A percentile compares a stretch with the other conserved stretches of the same genome.
Conservation (phyloP, 2,329 filamentous ascomycete genomes). For the Cytospora chrysosperma region DNA sequence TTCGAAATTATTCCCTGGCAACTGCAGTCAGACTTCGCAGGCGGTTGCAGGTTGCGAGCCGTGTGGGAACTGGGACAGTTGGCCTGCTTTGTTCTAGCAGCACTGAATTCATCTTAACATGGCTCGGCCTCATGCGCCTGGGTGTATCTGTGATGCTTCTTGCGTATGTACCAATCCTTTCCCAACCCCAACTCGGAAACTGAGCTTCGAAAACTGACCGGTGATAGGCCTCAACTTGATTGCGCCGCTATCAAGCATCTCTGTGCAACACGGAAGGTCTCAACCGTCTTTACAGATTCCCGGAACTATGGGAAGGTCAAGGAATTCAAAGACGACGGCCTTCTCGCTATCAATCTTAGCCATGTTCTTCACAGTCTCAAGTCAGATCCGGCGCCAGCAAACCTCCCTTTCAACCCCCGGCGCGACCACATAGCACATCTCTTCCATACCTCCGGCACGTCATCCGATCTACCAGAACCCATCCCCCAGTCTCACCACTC, state of each 20-base stretch:
- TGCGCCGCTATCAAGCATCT: slow-evolving; percentile 50
- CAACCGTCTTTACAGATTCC: slow-evolving; percentile 46
- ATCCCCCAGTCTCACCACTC: slow-evolving; percentile 58
- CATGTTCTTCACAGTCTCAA: slow-evolving; percentile 24
- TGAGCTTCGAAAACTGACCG: slow-evolving; percentile 9
- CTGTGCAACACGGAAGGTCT: slow-evolving; percentile 45
- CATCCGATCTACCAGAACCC: slow-evolving; percentile 61
- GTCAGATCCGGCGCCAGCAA: neutral
- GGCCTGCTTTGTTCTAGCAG: slow-evolving; percentile 58
- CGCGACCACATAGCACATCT: slow-evolving; percentile 51
- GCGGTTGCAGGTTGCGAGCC: slow-evolving; percentile 18
- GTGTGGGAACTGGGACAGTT: slow-evolving; percentile 30
- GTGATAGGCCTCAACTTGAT: slow-evolving; percentile 44
- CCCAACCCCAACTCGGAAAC: neutral
- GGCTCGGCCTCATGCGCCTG: slow-evolving; percentile 57
- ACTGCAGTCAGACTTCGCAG: slow-evolving; percentile 18
- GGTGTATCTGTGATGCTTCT: slow-evolving; percentile 57
- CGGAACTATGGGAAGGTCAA: slow-evolving; percentile 20
- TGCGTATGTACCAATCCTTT: slow-evolving; percentile 39
- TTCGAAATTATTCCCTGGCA: slow-evolving; percentile 32
- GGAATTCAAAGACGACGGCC: neutral
- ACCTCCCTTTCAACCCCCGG: neutral
- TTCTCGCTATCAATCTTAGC: slow-evolving; percentile 24
- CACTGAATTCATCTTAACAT: slow-evolving; percentile 56
- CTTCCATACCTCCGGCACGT: slow-evolving; percentile 65